These are phyloP conservation scores for Punica granatum DNA, from an alignment of 345 rosid genomes.

Conservation along the genomic window DNA sequence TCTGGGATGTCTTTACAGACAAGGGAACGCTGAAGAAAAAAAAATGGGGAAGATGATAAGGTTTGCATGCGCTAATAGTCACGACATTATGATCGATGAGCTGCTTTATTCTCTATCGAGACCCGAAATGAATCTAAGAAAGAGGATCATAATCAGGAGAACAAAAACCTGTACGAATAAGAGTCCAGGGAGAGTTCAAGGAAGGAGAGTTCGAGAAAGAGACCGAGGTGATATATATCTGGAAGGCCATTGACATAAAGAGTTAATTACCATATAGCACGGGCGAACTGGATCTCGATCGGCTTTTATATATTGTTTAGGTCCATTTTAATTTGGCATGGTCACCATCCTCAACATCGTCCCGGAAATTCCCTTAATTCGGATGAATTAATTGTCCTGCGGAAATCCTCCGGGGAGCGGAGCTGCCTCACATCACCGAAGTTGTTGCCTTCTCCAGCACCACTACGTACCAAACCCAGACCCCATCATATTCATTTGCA, in stretches of 20 bases:
- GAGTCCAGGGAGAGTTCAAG: background rate
- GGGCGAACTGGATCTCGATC: background rate
- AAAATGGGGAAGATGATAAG: background rate
- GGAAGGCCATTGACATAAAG: background rate
- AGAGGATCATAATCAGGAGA: background rate
- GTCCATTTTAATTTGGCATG: slow-evolving; percentile 76
- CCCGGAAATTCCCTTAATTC: slow-evolving; percentile 23
- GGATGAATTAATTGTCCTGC: slow-evolving; percentile 21
- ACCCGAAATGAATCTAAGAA: background rate
- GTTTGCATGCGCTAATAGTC: no score
- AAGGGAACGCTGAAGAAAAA: no score
- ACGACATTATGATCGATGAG: background rate
- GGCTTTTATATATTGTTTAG: slow-evolving; percentile 29
- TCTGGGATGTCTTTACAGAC: no score
- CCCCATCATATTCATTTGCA: slow-evolving; percentile 5
- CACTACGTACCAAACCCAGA: slow-evolving; percentile 5
- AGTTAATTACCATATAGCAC: background rate
- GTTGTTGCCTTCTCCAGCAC: slow-evolving; percentile 18
- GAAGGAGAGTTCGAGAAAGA: background rate
- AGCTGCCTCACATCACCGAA: slow-evolving; percentile 17
- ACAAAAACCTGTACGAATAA: background rate
- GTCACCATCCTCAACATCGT: slow-evolving; percentile 28
- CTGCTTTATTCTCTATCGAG: background rate
- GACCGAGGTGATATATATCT: background rate
- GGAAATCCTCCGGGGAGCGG: slow-evolving; percentile 22